Base-by-base conservation (phyloP, 768 basidiomycete species). In the Pholiota microspora region DNA sequence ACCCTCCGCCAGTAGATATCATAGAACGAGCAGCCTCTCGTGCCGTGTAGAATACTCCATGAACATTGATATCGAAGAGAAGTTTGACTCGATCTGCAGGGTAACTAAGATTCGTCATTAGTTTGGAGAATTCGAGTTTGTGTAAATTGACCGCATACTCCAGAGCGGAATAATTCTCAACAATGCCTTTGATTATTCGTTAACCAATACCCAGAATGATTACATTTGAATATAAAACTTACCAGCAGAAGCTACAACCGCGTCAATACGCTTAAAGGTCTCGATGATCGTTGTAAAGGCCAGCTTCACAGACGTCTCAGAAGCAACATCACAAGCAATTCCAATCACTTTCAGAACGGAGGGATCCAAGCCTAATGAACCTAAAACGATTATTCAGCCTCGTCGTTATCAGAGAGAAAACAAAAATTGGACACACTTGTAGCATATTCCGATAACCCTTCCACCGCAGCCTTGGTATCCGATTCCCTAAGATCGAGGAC, bases 41-140 rank as follows among this genome's bases (percentile, higher is more conserved):
- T 8, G 96, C 96, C n/a, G 94, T 96, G 74, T 88, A 96, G 75
- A 92, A 95, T 12, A 85, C 84, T 52, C 94, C 95, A 67, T 97
- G 92, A 38, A 98, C 90, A 65, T 98, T 98, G 76, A 98, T 84
- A 64, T 94, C 92, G 67, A 88, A 91, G 52, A 98, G 74, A 52
- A 84, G 82, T 68, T 86, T 87, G 63, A 93, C 84, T 49, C 89
- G 86, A 58, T 93, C 88, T 49, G 85, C 82, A 2, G 95, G 95
- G 73, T 98, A 94, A 44, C 89, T 91, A 36, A 18, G 48, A 29
- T 13, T 35, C 8, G 13, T 12, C 48, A n/a, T 23, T 10, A 13
- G 7, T 16, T n/a, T 3, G 16, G 12, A 51, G 35, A 16, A 13
- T 13, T 35, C 23, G 28, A 35, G 42, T 36, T 38, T 27, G n/a